Evolutionary conservation across 345 rosid species (phyloP), one percentile per base, ranked within the genome.

Genomic region (Salix arbutifolia): DNA sequence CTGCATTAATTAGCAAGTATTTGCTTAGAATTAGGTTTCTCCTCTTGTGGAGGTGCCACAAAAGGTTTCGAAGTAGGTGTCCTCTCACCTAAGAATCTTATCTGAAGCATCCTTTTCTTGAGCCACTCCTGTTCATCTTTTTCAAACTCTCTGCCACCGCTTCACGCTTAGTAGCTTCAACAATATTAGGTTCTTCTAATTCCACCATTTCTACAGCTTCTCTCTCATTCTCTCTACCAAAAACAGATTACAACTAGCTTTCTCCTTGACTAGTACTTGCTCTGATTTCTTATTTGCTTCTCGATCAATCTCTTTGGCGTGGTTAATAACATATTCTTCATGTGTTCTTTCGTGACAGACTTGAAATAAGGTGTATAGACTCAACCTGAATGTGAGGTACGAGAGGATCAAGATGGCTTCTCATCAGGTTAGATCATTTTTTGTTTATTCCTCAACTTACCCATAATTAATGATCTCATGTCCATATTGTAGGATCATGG

Each of bases 71-170:
- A 74, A 67, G 68, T 71, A 72, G 88, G 56, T 80, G 88, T 83
- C 30, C 56, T 76, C 83, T 82, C 94, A 73, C 94, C 97, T 85
- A 93, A 96, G 97, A 82, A 96, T 81, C 85, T 90, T 91, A 81
- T 91, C 99, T 88, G 93, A 87, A 79, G 91, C 99, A 16, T 90
- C 96, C 84, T 96, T 96, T 84, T 96, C 98, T 69, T 96, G 91
- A 61, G 86, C 96, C 97, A 82, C 90, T 88, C 85, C 90, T 92
- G 58, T 83, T 88, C 69, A 86, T 91, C 87, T 95, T 91, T 70
- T 90, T 90, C 85, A 87, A 84, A 72, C 89, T 79, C 67, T 93
- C 96, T 53, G 73, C 85, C 21, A 69, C 86, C 74, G 84, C 96
- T 69, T 76, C 93, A 44, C 42, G 80, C 84, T 80, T 88, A 75